Evolutionary conservation across 2,329 filamentous ascomycete species (phyloP).

Genomic region (Tolypocladium sp.): DNA sequence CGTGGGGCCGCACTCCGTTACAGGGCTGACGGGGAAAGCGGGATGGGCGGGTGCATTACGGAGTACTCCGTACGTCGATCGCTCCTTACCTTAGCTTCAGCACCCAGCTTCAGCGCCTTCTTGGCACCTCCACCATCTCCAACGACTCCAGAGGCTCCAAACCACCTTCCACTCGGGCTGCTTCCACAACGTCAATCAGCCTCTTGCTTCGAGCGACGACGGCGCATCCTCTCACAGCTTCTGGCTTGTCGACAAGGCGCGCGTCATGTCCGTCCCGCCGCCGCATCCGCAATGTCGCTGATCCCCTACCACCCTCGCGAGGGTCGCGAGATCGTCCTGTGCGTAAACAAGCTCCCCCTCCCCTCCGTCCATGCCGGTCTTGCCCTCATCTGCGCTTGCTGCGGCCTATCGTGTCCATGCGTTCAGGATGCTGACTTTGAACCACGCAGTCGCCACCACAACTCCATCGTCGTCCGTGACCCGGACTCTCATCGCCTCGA

Average conservation of each 20-base stretch:
- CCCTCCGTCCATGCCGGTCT: neutral
- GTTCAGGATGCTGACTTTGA: neutral
- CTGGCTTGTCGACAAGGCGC: neutral
- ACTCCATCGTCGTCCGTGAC: constrained; percentile 88
- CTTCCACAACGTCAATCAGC: neutral
- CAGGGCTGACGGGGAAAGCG: neutral
- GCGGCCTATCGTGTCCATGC: no score
- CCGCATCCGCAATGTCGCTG: constrained; percentile 45
- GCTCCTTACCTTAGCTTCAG: neutral
- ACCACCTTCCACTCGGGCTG: neutral
- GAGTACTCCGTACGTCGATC: no score
- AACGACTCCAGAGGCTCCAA: neutral
- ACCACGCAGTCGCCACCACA: constrained; percentile 67
- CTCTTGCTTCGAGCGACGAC: neutral
- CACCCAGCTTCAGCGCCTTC: neutral
- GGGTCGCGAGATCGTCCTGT: constrained; percentile 74
- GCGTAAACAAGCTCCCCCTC: neutral
- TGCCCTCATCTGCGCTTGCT: no score
- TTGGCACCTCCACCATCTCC: neutral
- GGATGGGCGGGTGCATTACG: neutral
- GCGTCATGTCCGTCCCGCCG: constrained; percentile 9
- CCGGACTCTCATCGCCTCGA: constrained; percentile 76
- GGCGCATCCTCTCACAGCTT: neutral
- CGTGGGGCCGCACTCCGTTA: neutral
- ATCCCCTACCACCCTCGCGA: constrained; percentile 68